These are phyloP conservation scores for Aethionema arabicum DNA, from an alignment of 345 rosid genomes.

Conservation along the genomic window DNA sequence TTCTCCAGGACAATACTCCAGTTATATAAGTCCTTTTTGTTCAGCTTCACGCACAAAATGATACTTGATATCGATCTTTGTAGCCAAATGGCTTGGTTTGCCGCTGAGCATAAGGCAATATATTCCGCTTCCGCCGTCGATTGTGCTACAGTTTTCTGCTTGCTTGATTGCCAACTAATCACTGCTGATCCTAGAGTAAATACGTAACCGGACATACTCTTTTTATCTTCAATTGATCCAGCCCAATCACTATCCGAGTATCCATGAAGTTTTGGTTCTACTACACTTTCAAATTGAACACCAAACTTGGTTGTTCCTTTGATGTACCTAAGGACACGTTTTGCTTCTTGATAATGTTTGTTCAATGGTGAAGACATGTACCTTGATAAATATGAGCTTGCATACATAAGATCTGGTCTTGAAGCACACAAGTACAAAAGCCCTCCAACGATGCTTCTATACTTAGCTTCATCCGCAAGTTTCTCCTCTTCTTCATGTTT, in stretches of 20 bases:
- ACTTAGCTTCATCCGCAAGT: not conserved
- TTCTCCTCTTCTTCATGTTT: no score
- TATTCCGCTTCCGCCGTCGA: not conserved
- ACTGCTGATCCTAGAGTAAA: not conserved
- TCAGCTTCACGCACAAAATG: not conserved
- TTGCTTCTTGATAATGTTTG: no score
- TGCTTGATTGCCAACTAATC: not conserved
- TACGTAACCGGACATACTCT: not conserved
- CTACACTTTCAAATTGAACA: no score
- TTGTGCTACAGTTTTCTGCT: not conserved
- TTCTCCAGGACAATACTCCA: not conserved
- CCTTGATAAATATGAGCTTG: no score
- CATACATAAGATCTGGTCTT: no score
- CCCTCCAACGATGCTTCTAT: conserved; percentile 7
- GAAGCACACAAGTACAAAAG: no score
- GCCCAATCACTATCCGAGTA: conserved; percentile 9
- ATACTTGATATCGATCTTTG: conserved; percentile 4
- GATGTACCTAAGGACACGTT: no score
- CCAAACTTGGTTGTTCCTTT: not conserved
- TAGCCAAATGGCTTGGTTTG: conserved; percentile 7
- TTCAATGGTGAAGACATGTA: no score
- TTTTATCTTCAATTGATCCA: not conserved
- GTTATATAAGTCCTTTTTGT: not conserved
- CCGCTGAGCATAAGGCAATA: not conserved
- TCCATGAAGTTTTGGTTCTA: no score